Evolutionary conservation across 2,329 filamentous ascomycete genomes (phyloP).

Genomic region (Pyricularia grisea): DNA sequence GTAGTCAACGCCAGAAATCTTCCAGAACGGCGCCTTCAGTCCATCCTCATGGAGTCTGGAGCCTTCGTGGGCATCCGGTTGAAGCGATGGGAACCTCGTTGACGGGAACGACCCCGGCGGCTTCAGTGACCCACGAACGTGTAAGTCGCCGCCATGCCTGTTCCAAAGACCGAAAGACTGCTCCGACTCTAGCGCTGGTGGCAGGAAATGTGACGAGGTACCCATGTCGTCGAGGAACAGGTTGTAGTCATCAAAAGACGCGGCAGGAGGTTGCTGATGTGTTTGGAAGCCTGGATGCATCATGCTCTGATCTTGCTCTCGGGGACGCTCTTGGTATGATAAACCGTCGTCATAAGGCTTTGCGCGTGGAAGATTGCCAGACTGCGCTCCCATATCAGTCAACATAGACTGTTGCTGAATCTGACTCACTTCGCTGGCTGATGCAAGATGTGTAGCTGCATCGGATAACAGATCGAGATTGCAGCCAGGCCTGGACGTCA

Average conservation of each 20-base stretch:
- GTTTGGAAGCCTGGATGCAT: slow-evolving; percentile 28
- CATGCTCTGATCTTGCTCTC: slow-evolving; percentile 32
- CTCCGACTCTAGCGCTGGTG: slow-evolving; percentile 43
- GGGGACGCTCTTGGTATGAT: slow-evolving; percentile 36
- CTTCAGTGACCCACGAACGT: slow-evolving; percentile 33
- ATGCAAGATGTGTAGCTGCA: slow-evolving; percentile 41
- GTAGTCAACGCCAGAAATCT: slow-evolving; percentile 45
- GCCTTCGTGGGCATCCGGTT: slow-evolving; percentile 30
- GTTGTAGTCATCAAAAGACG: slow-evolving; percentile 46
- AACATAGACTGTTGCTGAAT: slow-evolving; percentile 40
- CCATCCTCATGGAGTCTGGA: slow-evolving; percentile 30
- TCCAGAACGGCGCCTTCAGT: slow-evolving; percentile 27
- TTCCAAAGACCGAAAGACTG: slow-evolving; percentile 43
- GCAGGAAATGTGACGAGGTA: slow-evolving; percentile 44
- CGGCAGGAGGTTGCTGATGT: slow-evolving; percentile 25
- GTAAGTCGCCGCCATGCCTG: slow-evolving; percentile 27
- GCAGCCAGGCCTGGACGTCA: slow-evolving; percentile 34
- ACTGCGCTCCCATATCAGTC: slow-evolving; percentile 30
- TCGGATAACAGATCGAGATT: slow-evolving; percentile 51
- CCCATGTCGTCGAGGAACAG: slow-evolving; percentile 49
- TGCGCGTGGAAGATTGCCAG: slow-evolving; percentile 30
- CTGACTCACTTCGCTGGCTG: slow-evolving; percentile 44
- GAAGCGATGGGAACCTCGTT: slow-evolving; percentile 42
- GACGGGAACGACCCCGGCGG: slow-evolving; percentile 43
- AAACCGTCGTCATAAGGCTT: slow-evolving; percentile 41